Evolutionary conservation across 2,329 filamentous ascomycete species (phyloP).

Genomic region (Penicillium digitatum): DNA sequence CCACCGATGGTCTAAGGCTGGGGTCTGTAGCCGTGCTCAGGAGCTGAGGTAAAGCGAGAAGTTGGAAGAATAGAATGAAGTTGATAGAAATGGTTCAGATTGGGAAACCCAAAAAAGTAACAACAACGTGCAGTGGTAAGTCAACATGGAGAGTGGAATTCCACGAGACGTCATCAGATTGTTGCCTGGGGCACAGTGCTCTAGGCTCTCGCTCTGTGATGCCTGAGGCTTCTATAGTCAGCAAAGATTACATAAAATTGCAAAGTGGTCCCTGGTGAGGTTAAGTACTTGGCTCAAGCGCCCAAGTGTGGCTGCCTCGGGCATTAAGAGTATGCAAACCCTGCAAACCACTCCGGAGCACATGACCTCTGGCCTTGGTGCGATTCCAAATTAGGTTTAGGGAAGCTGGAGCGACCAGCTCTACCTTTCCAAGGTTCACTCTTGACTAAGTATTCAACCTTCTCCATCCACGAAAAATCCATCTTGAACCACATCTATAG

Average conservation of each 20-base stretch:
- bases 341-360: no score
- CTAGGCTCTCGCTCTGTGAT: neutral
- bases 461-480: no score
- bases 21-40: neutral
- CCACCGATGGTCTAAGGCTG: slow-evolving; percentile 3
- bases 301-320: no score
- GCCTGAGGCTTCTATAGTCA: neutral
- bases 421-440: no score
- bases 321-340: no score
- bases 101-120: neutral
- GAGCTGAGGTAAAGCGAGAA: neutral
- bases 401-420: no score
- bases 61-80: neutral
- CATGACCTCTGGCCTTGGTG: no score
- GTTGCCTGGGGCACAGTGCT: slow-evolving; percentile 11
- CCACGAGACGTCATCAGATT: slow-evolving; percentile 15
- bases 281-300: no score
- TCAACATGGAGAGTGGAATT: slow-evolving; percentile 1
- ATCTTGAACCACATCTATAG: no score
- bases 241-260: neutral
- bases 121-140: neutral
- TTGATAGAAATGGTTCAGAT: neutral
- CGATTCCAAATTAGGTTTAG: no score
- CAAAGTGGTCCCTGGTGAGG: no score
- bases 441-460: no score